Base-by-base conservation (phyloP, 1,139 yeast genomes). In the Kodamaea ohmeri region DNA sequence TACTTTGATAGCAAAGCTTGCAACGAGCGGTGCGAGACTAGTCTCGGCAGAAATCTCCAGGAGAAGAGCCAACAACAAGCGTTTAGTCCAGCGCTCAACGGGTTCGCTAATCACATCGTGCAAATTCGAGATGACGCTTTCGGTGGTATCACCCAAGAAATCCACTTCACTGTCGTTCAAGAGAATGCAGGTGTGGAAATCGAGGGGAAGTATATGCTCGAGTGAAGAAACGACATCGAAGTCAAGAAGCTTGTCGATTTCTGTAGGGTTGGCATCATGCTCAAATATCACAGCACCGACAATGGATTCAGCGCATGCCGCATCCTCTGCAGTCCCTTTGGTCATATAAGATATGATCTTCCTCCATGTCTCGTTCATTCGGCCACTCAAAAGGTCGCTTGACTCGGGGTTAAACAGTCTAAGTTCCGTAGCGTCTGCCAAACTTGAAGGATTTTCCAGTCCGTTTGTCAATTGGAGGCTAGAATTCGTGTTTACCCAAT, bases 211-310 rank as follows among this genome's bases (percentile, higher is more conserved):
- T 17, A 33, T 19, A 22, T 33, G 18, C 3, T 17, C 4, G 69
- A 47, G 32, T 44, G 55, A 0, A 42, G 47, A 6, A 45, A 40
- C 15, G 45, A 46, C 4, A 39, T 15, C 11, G 40, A 60, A 57
- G 15, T 52, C 44, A 3, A 52, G 39, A 44, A 37, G 52, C 15
- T 47, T 50, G 33, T 29, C 41, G 2, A 56, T 41, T 11, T 53
- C 59, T 2, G 47, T 38, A 6, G 36, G 42, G 13, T 47, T 45
- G 0, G 29, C 33, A 2, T 48, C 40, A 25, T 46, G 50, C 32
- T 57, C 60, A 41, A 53, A 43, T 2, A 66, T 44, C 22, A 71
- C 49, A 3, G 61, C 71, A 2, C 76, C 76, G 11, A 68, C 37
- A 8, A 67, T 51, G 2, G 65, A 49, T 32, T 72, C 76, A 26